A percentile compares a stretch with the other conserved stretches of the same genome.
Evolutionary conservation across 768 basidiomycete species (phyloP).

Genomic region (Auricularia cornea): DNA sequence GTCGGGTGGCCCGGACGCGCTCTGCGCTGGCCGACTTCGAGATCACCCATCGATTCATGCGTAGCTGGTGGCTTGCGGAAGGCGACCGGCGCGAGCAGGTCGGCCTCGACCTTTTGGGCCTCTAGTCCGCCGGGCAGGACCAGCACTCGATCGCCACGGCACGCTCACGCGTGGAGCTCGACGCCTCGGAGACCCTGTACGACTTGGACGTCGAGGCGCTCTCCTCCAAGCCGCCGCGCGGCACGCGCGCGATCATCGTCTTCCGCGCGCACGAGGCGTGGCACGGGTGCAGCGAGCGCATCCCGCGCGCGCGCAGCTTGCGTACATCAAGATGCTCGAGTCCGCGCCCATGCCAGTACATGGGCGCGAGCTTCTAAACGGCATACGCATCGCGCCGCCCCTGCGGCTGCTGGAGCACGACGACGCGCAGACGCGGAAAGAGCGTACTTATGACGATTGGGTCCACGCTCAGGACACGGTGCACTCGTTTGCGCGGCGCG

Average conservation of each 20-base stretch:
- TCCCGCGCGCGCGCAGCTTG: conserved; percentile 55
- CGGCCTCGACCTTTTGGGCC: conserved; percentile 55
- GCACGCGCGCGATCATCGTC: conserved; percentile 66
- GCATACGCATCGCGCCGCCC: conserved; percentile 31
- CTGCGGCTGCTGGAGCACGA: conserved; percentile 37
- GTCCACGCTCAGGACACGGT: conserved; percentile 39
- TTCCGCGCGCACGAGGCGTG: conserved; percentile 47
- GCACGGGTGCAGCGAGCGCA: conserved; percentile 36
- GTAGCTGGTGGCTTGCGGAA: conserved; percentile 58
- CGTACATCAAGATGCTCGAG: conserved; percentile 65
- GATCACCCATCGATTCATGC: conserved; percentile 80
- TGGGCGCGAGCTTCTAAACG: conserved; percentile 20
- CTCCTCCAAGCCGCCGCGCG: conserved; percentile 60
- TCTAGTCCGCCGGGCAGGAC: conserved; percentile 53
- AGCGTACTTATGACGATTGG: conserved; percentile 34
- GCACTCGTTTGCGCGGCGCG: conserved; percentile 56
- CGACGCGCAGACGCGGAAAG: conserved; percentile 15
- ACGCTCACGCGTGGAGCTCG: conserved; percentile 18
- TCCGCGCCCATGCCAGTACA: conserved; percentile 38
- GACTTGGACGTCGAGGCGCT: conserved; percentile 15
- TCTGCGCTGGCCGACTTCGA: conserved; percentile 73
- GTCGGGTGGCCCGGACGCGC: too few relatives aligned
- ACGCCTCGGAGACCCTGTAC: neutral
- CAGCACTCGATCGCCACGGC: conserved; percentile 23
- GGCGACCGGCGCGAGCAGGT: conserved; percentile 37